These are phyloP conservation scores for Fusarium ramigenum DNA, from an alignment of 2,329 filamentous ascomycete genomes.

Conservation along the genomic window DNA sequence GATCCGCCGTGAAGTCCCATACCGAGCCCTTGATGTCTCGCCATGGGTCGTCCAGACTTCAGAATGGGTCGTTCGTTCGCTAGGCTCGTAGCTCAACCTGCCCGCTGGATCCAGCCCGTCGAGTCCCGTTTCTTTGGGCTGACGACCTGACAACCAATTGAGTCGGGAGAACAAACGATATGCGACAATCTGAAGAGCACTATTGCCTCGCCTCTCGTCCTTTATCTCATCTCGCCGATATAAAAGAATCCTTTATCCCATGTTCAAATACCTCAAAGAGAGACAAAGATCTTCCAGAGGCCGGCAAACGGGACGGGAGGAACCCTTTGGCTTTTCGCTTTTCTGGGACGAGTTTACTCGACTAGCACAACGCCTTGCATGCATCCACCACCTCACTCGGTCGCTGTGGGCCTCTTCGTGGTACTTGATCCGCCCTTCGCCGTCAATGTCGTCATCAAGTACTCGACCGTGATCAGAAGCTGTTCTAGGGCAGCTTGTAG, in stretches of 20 bases:
- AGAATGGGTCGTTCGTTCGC: slow-evolving; percentile 40
- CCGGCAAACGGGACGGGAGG: slow-evolving; percentile 42
- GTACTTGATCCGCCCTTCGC: slow-evolving; percentile 25
- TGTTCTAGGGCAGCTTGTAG: slow-evolving; percentile 2
- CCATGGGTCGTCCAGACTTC: slow-evolving; percentile 34
- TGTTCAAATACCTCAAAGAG: slow-evolving; percentile 12
- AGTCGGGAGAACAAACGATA: slow-evolving; percentile 15
- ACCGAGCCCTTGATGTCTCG: slow-evolving; percentile 41
- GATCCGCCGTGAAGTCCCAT: slow-evolving; percentile 42
- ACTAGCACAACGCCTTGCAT: slow-evolving; percentile 44
- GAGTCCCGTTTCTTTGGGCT: slow-evolving; percentile 39
- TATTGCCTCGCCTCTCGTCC: slow-evolving; percentile 1
- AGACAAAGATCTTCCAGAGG: slow-evolving; percentile 22
- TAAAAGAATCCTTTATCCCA: neutral
- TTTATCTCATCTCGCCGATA: neutral
- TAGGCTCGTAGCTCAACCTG: slow-evolving; percentile 43
- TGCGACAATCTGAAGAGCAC: slow-evolving; percentile 12
- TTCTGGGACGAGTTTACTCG: slow-evolving; percentile 37
- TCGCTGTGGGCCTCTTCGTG: slow-evolving; percentile 33
- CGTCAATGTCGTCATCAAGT: slow-evolving; percentile 8
- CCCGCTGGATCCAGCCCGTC: slow-evolving; percentile 44
- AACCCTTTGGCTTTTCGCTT: slow-evolving; percentile 39
- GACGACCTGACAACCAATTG: slow-evolving; percentile 37
- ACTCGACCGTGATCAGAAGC: slow-evolving; percentile 1
- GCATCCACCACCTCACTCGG: slow-evolving; percentile 40